Percentiles rank a stretch among this genome's conserved stretches.
These are phyloP conservation scores for Cunninghamia lanceolata DNA, from an alignment of 75 land plant species.

Conservation along the genomic window DNA sequence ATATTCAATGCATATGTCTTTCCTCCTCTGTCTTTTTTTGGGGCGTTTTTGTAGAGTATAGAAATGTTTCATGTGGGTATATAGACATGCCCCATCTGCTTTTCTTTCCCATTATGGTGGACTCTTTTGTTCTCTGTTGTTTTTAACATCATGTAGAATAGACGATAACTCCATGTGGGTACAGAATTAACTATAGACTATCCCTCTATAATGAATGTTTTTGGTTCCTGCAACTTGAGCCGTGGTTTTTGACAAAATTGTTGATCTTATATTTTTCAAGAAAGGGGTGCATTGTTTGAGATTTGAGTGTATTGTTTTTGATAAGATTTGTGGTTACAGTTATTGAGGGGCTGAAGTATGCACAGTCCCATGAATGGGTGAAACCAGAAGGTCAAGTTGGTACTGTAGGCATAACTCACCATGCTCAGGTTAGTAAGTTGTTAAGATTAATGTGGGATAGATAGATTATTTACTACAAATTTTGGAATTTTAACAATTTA, in stretches of 20 bases:
- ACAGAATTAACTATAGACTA: background rate
- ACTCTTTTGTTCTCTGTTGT: background rate
- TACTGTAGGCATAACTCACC: constrained; percentile 90
- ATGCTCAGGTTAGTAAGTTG: constrained; percentile 76
- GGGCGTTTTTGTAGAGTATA: background rate
- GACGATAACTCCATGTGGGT: background rate
- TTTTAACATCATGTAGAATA: background rate
- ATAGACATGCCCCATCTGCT: too few species aligned
- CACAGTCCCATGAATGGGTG: constrained; percentile 93
- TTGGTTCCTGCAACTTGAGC: background rate
- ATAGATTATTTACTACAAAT: background rate
- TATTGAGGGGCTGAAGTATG: constrained; percentile 79
- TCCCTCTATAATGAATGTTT: background rate
- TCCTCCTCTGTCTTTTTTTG: background rate
- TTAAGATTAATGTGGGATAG: background rate
- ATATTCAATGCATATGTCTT: background rate
- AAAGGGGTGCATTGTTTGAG: background rate
- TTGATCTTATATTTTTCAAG: background rate
- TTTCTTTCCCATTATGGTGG: background rate
- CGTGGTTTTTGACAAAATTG: background rate
- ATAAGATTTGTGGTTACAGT: constrained; percentile 35
- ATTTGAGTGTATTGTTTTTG: background rate
- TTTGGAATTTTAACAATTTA: background rate
- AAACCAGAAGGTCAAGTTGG: constrained; percentile 82
- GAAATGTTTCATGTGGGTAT: background rate